Evolutionary conservation across 176 grass and related monocot genomes (phyloP).

Genomic region (Pontederia paniculata): DNA sequence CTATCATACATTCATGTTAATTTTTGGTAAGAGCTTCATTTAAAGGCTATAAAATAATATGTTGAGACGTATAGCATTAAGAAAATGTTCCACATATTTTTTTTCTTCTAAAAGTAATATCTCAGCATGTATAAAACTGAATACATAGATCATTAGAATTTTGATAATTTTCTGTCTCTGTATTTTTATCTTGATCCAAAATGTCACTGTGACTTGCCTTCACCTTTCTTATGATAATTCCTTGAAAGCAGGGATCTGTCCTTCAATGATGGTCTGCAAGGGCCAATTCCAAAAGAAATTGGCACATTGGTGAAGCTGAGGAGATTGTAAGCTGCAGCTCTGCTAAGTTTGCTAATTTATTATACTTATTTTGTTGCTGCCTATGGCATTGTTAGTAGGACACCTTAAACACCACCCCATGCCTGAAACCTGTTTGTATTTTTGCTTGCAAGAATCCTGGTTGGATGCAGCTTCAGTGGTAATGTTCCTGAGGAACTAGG

Average conservation of each 20-base stretch:
- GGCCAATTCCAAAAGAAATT: neutral
- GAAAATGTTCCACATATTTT: too few species aligned
- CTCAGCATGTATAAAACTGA: too few species aligned
- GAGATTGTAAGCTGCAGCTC: neutral
- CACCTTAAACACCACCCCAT: too few species aligned
- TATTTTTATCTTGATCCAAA: neutral
- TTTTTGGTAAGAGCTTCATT: too few species aligned
- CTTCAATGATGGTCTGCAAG: neutral
- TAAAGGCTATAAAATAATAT: too few species aligned
- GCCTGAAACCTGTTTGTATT: neutral
- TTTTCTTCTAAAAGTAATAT: too few species aligned
- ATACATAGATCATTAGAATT: too few species aligned
- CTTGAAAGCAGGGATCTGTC: neutral
- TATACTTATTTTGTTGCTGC: neutral
- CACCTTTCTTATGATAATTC: neutral
- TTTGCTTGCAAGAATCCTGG: neutral
- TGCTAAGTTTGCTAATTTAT: neutral
- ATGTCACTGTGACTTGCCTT: neutral
- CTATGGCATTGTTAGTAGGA: neutral
- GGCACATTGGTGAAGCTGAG: constrained; percentile 1
- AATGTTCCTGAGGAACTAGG: constrained; percentile 1
- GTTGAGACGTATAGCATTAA: too few species aligned
- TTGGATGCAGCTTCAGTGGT: constrained; percentile 3
- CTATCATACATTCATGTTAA: too few species aligned
- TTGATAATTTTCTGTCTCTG: too few species aligned